Conservation (phyloP, 768 basidiomycete genomes). For the Megacollybia marginata region DNA sequence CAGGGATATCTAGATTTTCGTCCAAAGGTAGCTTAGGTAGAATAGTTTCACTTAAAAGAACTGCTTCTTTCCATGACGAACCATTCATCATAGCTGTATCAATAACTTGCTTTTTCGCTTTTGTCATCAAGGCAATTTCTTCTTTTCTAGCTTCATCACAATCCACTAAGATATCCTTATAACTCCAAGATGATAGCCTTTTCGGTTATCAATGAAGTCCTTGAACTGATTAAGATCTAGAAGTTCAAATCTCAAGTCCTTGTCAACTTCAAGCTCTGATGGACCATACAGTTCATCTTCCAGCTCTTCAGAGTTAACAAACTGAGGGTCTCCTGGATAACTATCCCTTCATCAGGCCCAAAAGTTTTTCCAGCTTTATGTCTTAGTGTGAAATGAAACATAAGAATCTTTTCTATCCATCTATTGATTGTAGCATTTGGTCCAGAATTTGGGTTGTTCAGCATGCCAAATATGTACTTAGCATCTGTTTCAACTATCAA, state of each 20-base stretch:
- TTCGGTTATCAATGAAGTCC: constrained; percentile 3
- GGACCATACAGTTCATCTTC: not conserved
- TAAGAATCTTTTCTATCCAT: constrained; percentile 31
- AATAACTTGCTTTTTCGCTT: too few species aligned
- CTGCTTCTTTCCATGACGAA: too few species aligned
- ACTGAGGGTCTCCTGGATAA: constrained; percentile 17
- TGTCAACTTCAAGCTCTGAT: not conserved
- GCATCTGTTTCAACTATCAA: constrained; percentile 31
- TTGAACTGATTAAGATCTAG: constrained; percentile 5
- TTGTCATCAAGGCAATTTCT: too few species aligned
- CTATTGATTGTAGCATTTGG: constrained; percentile 30
- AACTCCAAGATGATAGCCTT: not conserved
- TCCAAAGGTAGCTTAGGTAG: too few species aligned
- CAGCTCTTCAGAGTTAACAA: not conserved
- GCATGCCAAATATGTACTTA: constrained; percentile 34
- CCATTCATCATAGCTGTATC: too few species aligned
- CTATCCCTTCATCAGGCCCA: constrained; percentile 32
- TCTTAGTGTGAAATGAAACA: constrained; percentile 27
- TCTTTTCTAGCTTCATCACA: too few species aligned
- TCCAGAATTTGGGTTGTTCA: constrained; percentile 29
- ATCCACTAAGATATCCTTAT: too few species aligned
- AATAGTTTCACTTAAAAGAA: too few species aligned
- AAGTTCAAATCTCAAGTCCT: not conserved
- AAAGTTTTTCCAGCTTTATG: constrained; percentile 19
- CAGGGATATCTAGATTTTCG: too few species aligned